Conservation (phyloP, 345 rosid species). For the Citrus maxima region DNA sequence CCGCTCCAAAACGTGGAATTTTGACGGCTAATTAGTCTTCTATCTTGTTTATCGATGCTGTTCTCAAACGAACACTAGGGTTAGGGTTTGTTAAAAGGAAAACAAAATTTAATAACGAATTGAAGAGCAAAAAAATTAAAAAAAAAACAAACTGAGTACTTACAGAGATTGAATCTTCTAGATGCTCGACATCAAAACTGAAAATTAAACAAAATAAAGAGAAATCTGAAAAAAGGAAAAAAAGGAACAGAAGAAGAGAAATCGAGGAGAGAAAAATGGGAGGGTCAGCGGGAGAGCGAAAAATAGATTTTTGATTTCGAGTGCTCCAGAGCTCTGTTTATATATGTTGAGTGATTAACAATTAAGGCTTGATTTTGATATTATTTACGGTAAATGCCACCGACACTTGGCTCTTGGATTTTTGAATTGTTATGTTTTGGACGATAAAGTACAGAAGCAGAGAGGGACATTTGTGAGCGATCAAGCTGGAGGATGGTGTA, state of each 20-base stretch:
- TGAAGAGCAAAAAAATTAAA: not conserved
- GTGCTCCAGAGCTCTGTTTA: not conserved
- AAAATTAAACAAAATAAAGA: not conserved
- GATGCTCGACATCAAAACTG: not conserved
- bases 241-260: no score
- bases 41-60: not conserved
- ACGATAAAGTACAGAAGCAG: not conserved
- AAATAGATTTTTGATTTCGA: not conserved
- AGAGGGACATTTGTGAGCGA: not conserved
- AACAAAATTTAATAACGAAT: not conserved
- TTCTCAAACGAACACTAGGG: not conserved
- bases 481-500: not conserved
- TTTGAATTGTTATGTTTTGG: not conserved
- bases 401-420: not conserved
- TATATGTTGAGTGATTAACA: not conserved
- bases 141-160: not conserved
- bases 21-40: not conserved
- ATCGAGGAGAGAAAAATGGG: not conserved
- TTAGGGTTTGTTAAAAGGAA: not conserved
- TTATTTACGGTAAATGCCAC: not conserved
- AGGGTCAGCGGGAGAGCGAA: not conserved
- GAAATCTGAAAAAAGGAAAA: not conserved
- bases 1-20: not conserved
- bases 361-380: not conserved
- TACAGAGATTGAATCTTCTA: not conserved